Conservation (phyloP, 2,329 filamentous ascomycete species). For the Ophiostoma pallidulum region DNA sequence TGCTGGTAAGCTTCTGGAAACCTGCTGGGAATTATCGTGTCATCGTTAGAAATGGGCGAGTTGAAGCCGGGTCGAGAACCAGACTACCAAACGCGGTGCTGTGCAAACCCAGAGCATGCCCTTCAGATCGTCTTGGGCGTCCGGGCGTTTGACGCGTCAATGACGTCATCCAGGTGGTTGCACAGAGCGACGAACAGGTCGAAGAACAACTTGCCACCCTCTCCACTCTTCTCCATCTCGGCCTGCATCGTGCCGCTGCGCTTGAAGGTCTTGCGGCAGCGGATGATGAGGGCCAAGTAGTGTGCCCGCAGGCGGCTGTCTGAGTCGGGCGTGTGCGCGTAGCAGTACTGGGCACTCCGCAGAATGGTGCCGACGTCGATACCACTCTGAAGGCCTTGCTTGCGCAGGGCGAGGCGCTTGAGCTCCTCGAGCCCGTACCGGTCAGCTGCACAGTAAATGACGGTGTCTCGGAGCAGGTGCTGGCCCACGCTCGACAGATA, state of each 20-base stretch:
- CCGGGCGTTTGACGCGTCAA: slow-evolving; percentile 66
- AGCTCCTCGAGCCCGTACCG: slow-evolving; percentile 86
- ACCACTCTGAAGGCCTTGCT: slow-evolving; percentile 87
- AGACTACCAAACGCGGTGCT: not conserved
- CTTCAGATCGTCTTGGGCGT: slow-evolving; percentile 48
- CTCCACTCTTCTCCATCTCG: slow-evolving; percentile 86
- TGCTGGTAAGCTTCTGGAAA: slow-evolving; percentile 11
- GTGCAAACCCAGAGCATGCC: slow-evolving; percentile 10
- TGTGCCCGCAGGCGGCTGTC: slow-evolving; percentile 91
- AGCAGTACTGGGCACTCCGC: slow-evolving; percentile 87
- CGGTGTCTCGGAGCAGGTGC: slow-evolving; percentile 80
- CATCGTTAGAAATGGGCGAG: slow-evolving; percentile 13
- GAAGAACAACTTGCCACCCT: slow-evolving; percentile 78
- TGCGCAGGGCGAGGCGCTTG: slow-evolving; percentile 82
- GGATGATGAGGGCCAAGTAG: slow-evolving; percentile 94
- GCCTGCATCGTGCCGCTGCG: slow-evolving; percentile 96
- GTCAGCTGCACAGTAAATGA: slow-evolving; percentile 87
- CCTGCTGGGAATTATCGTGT: slow-evolving; percentile 10
- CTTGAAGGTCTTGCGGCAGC: slow-evolving; percentile 96
- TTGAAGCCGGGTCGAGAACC: not conserved
- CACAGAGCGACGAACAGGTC: slow-evolving; percentile 97
- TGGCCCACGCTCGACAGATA: slow-evolving; percentile 65
- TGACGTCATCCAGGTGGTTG: slow-evolving; percentile 95
- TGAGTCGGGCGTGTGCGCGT: slow-evolving; percentile 86
- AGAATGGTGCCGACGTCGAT: slow-evolving; percentile 89